Base-by-base conservation (phyloP, 257 asterid species). In the Datura wrightii region DNA sequence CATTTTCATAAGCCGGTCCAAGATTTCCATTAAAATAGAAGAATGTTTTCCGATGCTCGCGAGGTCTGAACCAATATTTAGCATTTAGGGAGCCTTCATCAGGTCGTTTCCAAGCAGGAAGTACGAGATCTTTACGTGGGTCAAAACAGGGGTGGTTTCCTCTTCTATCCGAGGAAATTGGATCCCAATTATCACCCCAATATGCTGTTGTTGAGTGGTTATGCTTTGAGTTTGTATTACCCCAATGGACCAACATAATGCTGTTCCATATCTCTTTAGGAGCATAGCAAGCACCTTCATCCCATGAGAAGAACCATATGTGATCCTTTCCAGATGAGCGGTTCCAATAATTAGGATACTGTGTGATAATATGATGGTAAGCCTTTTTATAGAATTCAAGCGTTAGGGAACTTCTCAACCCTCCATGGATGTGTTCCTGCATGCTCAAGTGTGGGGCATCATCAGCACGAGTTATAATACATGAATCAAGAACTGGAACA, bases 221-320 rank as follows among this genome's bases (percentile, higher is more conserved):
- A 87, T 97, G 92, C 92, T 97, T 95, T 9, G 94, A 89, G 90
- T 97, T 97, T 44, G 98, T 92, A 89, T 97, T 97, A 66, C 98
- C 99, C 99, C 99, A 97, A 83, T 97, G 99, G 84, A 97, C 99
- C 87, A 97, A 87, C 99, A 97, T 94, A 93, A 90, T 93, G 89
- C 99, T 94, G 91, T 92, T 92, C 98, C 99, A 94, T 88, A 97
- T 97, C 88, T 97, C 99, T 91, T 94, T 97, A 6, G 99, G 98
- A 80, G 99, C 98, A 91, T 93, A 94, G 92, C 99, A 97, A 85
- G 99, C 99, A 85, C 99, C 97, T 90, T 97, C 99, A 84, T 97
- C 99, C 99, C 99, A 97, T 84, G 98, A 89, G 91, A 94, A 97
- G 90, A 87, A 93, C 99, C 99, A 97, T 82, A 97, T 89, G 91